phyloP scores from a whole-genome alignment of 441 rosid genomes.

The Erodium moschatum region DNA sequence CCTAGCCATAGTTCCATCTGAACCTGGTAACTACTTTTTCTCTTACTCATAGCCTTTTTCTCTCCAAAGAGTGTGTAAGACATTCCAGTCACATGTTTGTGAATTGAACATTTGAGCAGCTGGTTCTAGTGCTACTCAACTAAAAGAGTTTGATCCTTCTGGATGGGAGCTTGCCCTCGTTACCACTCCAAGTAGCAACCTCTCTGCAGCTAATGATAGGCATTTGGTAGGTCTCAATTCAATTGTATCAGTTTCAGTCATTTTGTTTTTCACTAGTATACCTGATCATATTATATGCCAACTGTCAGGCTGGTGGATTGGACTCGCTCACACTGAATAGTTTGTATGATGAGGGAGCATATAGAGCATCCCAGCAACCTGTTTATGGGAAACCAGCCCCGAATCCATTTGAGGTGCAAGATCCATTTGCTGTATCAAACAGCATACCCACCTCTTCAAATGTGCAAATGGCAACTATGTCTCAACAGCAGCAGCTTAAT shows the following conservation, averaged over 20 bases:
- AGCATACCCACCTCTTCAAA: slow-evolving; percentile 35
- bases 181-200: slow-evolving; percentile 54
- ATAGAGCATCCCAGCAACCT: slow-evolving; percentile 72
- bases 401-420: slow-evolving; percentile 73
- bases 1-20: slow-evolving; percentile 70
- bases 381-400: slow-evolving; percentile 72
- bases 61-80: neutral
- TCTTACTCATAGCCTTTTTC: slow-evolving; percentile 1
- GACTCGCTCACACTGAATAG: slow-evolving; percentile 80
- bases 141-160: slow-evolving; percentile 61
- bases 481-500: slow-evolving; percentile 40
- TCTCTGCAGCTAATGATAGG: slow-evolving; percentile 70
- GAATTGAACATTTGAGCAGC: slow-evolving; percentile 39
- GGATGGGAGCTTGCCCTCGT: slow-evolving; percentile 98
- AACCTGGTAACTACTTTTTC: slow-evolving; percentile 34
- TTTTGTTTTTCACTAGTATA: neutral
- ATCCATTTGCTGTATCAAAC: slow-evolving; percentile 56
- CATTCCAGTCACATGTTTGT: neutral
- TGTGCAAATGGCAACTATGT: slow-evolving; percentile 46
- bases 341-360: slow-evolving; percentile 67
- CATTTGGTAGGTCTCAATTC: slow-evolving; percentile 53
- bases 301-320: slow-evolving; percentile 76
- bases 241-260: no score
- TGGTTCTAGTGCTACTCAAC: slow-evolving; percentile 39
- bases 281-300: neutral